Base-by-base conservation (phyloP, 148 eudicot genomes). In the Rhododendron simsii region DNA sequence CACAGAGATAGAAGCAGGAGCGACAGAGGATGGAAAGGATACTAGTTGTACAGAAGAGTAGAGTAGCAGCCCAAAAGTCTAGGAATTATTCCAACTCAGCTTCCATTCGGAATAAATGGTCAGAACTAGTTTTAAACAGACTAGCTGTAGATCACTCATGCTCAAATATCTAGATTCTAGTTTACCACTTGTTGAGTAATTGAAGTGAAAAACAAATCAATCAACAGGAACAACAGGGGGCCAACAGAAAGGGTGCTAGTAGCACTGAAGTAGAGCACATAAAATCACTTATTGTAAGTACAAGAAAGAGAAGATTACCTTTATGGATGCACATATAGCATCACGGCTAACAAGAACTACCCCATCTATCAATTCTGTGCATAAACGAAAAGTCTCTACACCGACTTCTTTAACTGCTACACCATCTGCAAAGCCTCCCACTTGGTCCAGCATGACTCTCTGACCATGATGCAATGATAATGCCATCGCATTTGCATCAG, bases 391-490 rank as follows among this genome's bases (percentile, higher is more conserved):
- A 73, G 98, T 92, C 89, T 98, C 99, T 89, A 93, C 95, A 74
- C 99, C 99, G 33, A 98, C 98, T 48, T 91, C 95, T 91, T 98
- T 98, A 59, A 98, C 99, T 78, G 99, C 99, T 75, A 98, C 99
- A 78, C 98, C 98, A 90, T 98, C 99, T 71, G 98, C 98, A 85
- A 98, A 98, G 67, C 99, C 98, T 85, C 99, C 99, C 80, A 95
- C 99, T 91, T 95, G 93, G 88, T 95, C 95, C 76, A 98, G 87
- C 94, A 91, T 87, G 67, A 97, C 88, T 86, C 98, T 91, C 85
- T 91, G 92, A 48, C 95, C 96, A 89, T 93, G 96, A 89, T 94
- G 95, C 78, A 98, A 89, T 78, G 99, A 98, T 86, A 98, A 86
- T 61, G 99, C 99, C 99, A 98, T 94, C 44, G 99, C 95, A 91